Conservation (phyloP, 2,329 filamentous ascomycete species). For the Cladosporium oxysporum region DNA sequence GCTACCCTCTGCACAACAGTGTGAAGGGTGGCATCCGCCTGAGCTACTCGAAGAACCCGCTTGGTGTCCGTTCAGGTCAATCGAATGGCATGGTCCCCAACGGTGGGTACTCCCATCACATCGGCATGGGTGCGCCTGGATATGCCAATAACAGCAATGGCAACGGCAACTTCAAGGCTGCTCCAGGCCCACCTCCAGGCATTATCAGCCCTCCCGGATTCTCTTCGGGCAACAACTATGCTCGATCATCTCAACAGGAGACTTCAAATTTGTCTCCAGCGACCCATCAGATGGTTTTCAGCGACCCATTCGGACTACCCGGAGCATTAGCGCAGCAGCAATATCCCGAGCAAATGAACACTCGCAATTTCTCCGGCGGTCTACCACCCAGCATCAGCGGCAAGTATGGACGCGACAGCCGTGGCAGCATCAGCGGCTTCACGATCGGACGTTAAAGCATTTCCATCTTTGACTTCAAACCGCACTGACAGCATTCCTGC, state of each 20-base stretch:
- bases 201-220: constrained; percentile 66
- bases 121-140: constrained; percentile 39
- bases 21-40: constrained; percentile 92
- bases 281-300: constrained; percentile 33
- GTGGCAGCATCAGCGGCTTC: constrained; percentile 24
- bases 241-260: constrained; percentile 16
- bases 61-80: constrained; percentile 84
- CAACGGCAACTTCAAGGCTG: constrained; percentile 48
- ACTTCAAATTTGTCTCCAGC: constrained; percentile 15
- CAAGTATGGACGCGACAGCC: constrained; percentile 29
- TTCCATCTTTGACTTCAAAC: neutral
- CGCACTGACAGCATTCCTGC: neutral
- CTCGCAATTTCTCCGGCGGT: constrained; percentile 31
- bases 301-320: constrained; percentile 30
- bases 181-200: constrained; percentile 72
- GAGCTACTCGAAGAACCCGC: constrained; percentile 95
- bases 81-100: constrained; percentile 54
- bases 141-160: constrained; percentile 50
- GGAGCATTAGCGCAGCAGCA: neutral
- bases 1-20: constrained; percentile 82
- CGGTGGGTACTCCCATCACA: constrained; percentile 53
- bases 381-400: constrained; percentile 32
- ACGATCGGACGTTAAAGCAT: neutral
- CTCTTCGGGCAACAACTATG: constrained; percentile 12
- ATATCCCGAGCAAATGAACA: constrained; percentile 25